These are phyloP conservation scores for Termitomyces bulborhizus DNA, from an alignment of 768 basidiomycete species.

Conservation along the genomic window DNA sequence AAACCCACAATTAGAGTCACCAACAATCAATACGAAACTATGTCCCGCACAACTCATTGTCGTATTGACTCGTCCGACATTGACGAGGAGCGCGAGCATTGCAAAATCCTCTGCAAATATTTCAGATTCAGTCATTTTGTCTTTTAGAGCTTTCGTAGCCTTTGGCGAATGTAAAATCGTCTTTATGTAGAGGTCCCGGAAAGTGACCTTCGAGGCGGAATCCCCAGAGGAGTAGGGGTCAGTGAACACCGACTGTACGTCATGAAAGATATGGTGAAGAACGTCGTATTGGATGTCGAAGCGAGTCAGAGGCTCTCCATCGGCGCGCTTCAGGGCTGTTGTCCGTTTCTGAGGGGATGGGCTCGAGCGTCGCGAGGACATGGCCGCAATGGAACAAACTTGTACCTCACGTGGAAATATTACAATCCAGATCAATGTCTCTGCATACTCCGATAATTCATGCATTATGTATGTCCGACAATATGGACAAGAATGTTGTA, in stretches of 20 bases:
- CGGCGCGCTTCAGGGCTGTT: conserved; percentile 44
- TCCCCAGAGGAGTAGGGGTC: conserved; percentile 29
- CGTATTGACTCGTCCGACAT: conserved; percentile 77
- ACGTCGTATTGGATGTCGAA: conserved; percentile 76
- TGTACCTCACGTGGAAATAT: neutral
- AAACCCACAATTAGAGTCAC: conserved; percentile 1
- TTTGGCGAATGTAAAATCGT: conserved; percentile 53
- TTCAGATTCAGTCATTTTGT: conserved; percentile 59
- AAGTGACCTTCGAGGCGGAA: conserved; percentile 34
- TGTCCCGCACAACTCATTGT: conserved; percentile 70
- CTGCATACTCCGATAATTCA: conserved; percentile 1
- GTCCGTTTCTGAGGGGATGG: conserved; percentile 33
- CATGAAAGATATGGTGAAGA: conserved; percentile 68
- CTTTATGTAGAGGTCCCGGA: conserved; percentile 55
- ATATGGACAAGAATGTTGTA: conserved; percentile 12
- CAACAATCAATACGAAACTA: conserved; percentile 6
- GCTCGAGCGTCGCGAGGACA: conserved; percentile 34
- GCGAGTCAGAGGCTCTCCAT: conserved; percentile 63
- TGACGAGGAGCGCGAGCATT: conserved; percentile 69
- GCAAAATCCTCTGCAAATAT: conserved; percentile 62
- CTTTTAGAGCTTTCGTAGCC: conserved; percentile 63
- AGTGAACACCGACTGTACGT: conserved; percentile 52
- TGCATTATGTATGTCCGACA: conserved; percentile 2
- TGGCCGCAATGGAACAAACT: conserved; percentile 4
- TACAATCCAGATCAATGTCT: conserved; percentile 1